These are phyloP conservation scores for Sanghuangporus weigelae DNA, from an alignment of 1,284 basidiomycete species.

Conservation along the genomic window DNA sequence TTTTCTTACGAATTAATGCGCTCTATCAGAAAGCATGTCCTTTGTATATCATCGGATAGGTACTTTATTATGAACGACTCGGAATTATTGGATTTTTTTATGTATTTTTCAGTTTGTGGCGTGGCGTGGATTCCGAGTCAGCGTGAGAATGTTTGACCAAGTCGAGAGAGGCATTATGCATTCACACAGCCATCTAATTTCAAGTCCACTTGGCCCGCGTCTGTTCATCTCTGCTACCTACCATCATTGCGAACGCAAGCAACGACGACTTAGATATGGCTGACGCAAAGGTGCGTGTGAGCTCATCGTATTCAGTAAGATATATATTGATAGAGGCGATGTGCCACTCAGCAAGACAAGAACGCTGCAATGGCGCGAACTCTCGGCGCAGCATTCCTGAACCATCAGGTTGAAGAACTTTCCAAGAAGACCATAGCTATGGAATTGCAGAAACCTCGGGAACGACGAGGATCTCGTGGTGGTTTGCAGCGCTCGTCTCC, in stretches of 20 bases:
- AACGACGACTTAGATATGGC: not conserved
- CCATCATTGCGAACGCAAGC: not conserved
- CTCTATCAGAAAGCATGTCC: not conserved
- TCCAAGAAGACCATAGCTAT: conserved; percentile 40
- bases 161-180: not conserved
- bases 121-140: not conserved
- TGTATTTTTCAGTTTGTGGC: not conserved
- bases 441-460: not conserved
- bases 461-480: conserved; percentile 9
- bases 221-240: conserved; percentile 1
- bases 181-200: conserved; percentile 5
- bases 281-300: conserved; percentile 6
- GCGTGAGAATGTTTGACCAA: not conserved
- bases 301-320: not conserved
- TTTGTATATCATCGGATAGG: conserved; percentile 2
- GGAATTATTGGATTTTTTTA: conserved; percentile 2
- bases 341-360: conserved; percentile 36
- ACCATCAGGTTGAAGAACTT: conserved; percentile 77
- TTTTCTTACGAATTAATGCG: conserved; percentile 1
- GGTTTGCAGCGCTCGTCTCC: not conserved
- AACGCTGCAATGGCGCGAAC: conserved; percentile 70
- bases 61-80: not conserved
- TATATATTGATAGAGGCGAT: not conserved
- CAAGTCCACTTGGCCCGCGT: not conserved
- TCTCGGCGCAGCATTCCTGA: conserved; percentile 76